Conservation (phyloP, 176 grass and related monocot genomes). For the Musa schizocarpa region DNA sequence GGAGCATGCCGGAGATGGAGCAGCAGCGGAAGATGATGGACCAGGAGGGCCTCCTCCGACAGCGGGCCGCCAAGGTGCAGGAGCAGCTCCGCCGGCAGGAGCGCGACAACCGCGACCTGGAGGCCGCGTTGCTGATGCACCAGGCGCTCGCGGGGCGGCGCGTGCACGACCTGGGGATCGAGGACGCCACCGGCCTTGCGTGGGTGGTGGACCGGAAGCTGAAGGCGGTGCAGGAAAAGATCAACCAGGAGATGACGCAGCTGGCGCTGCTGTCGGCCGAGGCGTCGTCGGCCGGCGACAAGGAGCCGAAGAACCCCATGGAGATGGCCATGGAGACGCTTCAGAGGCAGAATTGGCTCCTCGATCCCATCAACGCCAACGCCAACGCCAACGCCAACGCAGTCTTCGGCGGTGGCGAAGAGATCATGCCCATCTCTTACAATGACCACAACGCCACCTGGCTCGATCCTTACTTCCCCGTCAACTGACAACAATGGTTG, state of each 20-base stretch:
- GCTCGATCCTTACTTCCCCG: conserved; percentile 13
- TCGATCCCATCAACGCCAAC: background rate
- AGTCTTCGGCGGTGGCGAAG: conserved; percentile 2
- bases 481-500: background rate
- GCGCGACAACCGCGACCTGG: conserved; percentile 22
- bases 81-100: conserved; percentile 31
- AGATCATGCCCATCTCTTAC: background rate
- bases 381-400: background rate
- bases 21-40: conserved; percentile 39
- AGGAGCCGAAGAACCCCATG: conserved; percentile 1
- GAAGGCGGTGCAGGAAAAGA: background rate
- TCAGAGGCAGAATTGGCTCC: conserved; percentile 10
- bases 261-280: background rate
- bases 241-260: conserved; percentile 1
- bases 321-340: conserved; percentile 13
- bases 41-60: conserved; percentile 24
- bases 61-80: conserved; percentile 23
- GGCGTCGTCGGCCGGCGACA: too few species aligned
- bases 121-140: conserved; percentile 23
- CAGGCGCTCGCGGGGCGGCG: conserved; percentile 15
- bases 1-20: conserved; percentile 33
- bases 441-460: background rate
- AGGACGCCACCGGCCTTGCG: conserved; percentile 19
- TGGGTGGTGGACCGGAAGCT: conserved; percentile 26
- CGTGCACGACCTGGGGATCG: background rate